phyloP scores from a whole-genome alignment of 768 basidiomycete genomes.

The Boletellus ananiceps region DNA sequence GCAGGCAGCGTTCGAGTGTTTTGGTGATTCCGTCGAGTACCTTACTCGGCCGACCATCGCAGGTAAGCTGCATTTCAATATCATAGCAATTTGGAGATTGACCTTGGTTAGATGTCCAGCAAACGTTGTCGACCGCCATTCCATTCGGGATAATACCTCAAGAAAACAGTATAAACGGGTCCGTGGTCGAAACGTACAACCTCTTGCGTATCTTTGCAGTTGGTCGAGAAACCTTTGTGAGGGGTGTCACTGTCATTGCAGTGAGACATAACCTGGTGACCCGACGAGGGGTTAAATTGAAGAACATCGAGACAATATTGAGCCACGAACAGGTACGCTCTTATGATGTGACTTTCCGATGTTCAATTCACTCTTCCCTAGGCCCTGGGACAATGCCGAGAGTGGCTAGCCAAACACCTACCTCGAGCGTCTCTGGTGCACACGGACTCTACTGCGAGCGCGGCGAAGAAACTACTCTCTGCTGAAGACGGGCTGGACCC shows the following conservation, averaged over 20 bases:
- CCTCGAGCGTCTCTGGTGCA: constrained; percentile 50
- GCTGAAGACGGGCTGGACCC: constrained; percentile 36
- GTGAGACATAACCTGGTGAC: constrained; percentile 69
- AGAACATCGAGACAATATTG: constrained; percentile 53
- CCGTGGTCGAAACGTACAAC: constrained; percentile 73
- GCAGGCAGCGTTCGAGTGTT: constrained; percentile 46
- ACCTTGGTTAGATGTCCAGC: constrained; percentile 50
- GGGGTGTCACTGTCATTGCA: constrained; percentile 54
- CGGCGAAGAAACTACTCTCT: constrained; percentile 45
- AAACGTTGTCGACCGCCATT: constrained; percentile 40
- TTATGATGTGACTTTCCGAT: not conserved
- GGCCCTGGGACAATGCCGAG: constrained; percentile 78
- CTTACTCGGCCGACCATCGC: constrained; percentile 37
- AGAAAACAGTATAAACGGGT: constrained; percentile 74
- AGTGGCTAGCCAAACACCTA: constrained; percentile 50
- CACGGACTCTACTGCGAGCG: constrained; percentile 69
- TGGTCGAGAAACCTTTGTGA: constrained; percentile 45
- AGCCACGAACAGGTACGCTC: constrained; percentile 75
- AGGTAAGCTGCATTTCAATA: constrained; percentile 26
- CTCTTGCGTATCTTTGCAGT: constrained; percentile 41
- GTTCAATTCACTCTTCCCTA: constrained; percentile 24
- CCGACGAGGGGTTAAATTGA: constrained; percentile 50
- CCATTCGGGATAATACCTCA: constrained; percentile 68
- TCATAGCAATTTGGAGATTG: not conserved
- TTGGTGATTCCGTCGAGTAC: constrained; percentile 44